phyloP scores from a whole-genome alignment of 768 basidiomycete genomes.

The Phlebiopsis flavidoalba region DNA sequence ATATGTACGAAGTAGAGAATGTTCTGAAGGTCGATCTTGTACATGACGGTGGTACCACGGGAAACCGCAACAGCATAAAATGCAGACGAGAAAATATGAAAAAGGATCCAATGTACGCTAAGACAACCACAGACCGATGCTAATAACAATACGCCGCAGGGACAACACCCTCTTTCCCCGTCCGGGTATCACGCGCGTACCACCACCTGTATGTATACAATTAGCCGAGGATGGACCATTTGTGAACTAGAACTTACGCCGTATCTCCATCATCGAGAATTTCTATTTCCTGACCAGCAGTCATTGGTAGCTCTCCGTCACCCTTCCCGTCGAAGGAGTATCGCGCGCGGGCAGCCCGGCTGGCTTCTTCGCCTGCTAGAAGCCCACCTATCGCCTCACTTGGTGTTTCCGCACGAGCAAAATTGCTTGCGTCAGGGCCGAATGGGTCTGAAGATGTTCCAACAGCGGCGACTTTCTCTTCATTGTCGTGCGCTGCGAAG shows the following conservation, averaged over 20 bases:
- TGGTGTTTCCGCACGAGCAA: conserved; percentile 76
- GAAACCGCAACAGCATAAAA: conserved; percentile 10
- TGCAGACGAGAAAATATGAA: background rate
- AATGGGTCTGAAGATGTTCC: conserved; percentile 46
- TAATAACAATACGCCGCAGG: conserved; percentile 90
- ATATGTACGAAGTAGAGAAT: conserved; percentile 21
- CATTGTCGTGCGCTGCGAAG: conserved; percentile 30
- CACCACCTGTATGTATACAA: conserved; percentile 64
- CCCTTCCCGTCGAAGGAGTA: conserved; percentile 79
- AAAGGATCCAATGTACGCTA: conserved; percentile 3
- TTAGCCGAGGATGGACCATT: too few relatives aligned
- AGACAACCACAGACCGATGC: conserved; percentile 15
- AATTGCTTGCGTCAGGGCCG: conserved; percentile 70
- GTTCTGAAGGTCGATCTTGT: conserved; percentile 33
- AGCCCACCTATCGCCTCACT: conserved; percentile 64
- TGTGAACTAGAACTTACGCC: conserved; percentile 46
- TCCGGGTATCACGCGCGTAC: conserved; percentile 79
- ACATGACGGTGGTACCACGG: conserved; percentile 31
- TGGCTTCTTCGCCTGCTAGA: conserved; percentile 58
- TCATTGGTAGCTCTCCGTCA: conserved; percentile 71
- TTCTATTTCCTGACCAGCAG: conserved; percentile 66
- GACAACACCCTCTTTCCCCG: conserved; percentile 84
- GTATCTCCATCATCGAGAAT: conserved; percentile 77
- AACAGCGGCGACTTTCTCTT: conserved; percentile 28
- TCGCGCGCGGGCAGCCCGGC: conserved; percentile 72